Percentiles rank a stretch among this genome's conserved stretches.
These are phyloP conservation scores for Phialophora tarda DNA, from an alignment of 2,329 filamentous ascomycete genomes.

Conservation along the genomic window DNA sequence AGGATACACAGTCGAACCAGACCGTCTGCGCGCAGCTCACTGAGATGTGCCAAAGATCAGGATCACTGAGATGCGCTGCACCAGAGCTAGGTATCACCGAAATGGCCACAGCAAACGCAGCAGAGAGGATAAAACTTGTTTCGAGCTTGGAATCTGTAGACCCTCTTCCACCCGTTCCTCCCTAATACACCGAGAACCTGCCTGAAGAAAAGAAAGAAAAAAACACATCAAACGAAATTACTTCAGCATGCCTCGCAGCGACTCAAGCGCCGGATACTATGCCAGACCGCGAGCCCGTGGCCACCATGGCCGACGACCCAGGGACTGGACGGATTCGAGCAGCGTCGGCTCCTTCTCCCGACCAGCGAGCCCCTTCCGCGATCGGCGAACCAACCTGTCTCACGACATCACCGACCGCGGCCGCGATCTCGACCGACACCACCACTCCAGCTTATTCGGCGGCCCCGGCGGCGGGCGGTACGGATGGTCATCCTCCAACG, in stretches of 20 bases:
- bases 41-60: background rate
- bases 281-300: background rate
- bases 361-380: background rate
- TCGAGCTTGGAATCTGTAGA: background rate
- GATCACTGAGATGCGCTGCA: background rate
- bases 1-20: background rate
- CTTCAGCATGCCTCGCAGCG: background rate
- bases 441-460: background rate
- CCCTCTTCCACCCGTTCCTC: background rate
- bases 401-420: constrained; percentile 1
- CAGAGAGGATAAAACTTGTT: background rate
- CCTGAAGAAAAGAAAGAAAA: background rate
- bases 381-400: background rate
- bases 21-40: background rate
- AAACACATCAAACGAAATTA: background rate
- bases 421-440: background rate
- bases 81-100: background rate
- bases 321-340: background rate
- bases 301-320: background rate
- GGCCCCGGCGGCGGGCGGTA: background rate
- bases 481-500: background rate
- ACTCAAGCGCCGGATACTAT: background rate
- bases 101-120: background rate
- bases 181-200: background rate
- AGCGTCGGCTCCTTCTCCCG: background rate